These are phyloP conservation scores for Syzygium oleosum DNA, from an alignment of 345 rosid species.

Conservation along the genomic window DNA sequence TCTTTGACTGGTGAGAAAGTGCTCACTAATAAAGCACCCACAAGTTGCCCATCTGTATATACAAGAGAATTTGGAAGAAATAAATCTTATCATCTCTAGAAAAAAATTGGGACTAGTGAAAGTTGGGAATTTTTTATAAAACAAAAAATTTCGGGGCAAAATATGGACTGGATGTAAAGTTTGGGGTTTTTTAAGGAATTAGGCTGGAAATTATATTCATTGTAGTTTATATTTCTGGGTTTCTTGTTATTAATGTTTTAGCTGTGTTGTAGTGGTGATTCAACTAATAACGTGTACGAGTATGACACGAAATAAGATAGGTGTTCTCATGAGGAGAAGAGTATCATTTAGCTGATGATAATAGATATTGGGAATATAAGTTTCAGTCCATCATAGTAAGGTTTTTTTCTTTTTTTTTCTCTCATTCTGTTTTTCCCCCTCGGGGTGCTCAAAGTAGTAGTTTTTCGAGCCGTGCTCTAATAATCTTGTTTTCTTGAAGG, in stretches of 20 bases:
- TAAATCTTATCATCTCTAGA: neutral
- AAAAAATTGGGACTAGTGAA: neutral
- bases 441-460: neutral
- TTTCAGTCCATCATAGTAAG: neutral
- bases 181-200: neutral
- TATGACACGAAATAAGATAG: neutral
- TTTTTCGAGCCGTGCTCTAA: neutral
- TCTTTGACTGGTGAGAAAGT: neutral
- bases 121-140: neutral
- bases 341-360: neutral
- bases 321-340: neutral
- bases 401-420: neutral
- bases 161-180: neutral
- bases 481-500: constrained; percentile 26
- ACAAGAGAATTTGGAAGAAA: neutral
- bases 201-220: neutral
- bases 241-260: neutral
- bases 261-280: neutral
- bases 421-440: neutral
- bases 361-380: neutral
- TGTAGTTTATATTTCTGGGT: neutral
- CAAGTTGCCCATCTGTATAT: neutral
- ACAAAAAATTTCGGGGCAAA: neutral
- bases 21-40: neutral
- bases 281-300: neutral